These are phyloP conservation scores for Penicillium sp. DNA, from an alignment of 2,329 filamentous ascomycete genomes.

Conservation along the genomic window DNA sequence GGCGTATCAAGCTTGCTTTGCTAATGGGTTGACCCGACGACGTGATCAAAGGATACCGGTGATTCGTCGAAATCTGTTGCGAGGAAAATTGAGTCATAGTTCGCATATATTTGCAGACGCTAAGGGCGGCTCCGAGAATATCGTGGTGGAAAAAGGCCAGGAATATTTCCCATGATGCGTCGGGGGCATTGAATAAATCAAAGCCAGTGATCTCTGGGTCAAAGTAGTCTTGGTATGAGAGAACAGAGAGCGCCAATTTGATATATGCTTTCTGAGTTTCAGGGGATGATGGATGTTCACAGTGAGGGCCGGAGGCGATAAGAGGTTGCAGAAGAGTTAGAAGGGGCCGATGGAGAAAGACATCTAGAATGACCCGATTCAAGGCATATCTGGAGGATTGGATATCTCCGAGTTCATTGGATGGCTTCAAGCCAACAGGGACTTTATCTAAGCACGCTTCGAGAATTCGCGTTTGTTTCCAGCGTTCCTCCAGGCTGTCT, in stretches of 20 bases:
- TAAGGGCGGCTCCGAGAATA: slow-evolving; percentile 35
- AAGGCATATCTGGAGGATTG: slow-evolving; percentile 13
- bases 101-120: slow-evolving; percentile 35
- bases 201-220: slow-evolving; percentile 35
- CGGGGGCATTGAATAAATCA: slow-evolving; percentile 23
- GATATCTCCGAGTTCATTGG: not conserved
- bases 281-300: slow-evolving; percentile 16
- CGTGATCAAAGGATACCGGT: not conserved
- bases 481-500: slow-evolving; percentile 11
- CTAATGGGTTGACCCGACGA: slow-evolving; percentile 1
- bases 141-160: slow-evolving; percentile 34
- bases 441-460: slow-evolving; percentile 16
- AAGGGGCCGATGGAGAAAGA: slow-evolving; percentile 34
- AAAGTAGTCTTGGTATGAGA: slow-evolving; percentile 38
- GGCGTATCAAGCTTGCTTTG: slow-evolving; percentile 31
- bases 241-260: slow-evolving; percentile 31
- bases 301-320: slow-evolving; percentile 14
- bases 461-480: slow-evolving; percentile 12
- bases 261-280: slow-evolving; percentile 29
- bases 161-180: slow-evolving; percentile 33
- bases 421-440: slow-evolving; percentile 9
- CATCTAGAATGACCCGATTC: slow-evolving; percentile 31
- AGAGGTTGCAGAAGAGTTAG: slow-evolving; percentile 20
- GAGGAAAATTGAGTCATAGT: slow-evolving; percentile 1
- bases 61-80: not conserved